A percentile compares a stretch with the other conserved stretches of the same genome.
Conservation (phyloP, 495 filamentous ascomycete genomes). For the Usnea hakonensis region DNA sequence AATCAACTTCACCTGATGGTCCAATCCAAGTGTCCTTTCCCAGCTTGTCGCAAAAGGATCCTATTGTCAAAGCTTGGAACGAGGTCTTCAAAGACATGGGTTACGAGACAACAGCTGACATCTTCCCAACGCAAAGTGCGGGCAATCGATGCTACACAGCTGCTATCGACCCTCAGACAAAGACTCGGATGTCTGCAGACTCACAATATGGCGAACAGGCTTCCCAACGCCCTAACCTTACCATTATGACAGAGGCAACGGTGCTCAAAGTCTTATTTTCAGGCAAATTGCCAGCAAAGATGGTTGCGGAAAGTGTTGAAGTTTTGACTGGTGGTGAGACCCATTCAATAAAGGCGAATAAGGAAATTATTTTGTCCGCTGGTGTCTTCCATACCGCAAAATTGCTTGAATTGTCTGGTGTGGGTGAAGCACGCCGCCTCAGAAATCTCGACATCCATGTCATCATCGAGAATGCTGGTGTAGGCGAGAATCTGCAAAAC, state of each 20-base stretch:
- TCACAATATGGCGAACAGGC: background rate
- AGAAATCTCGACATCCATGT: background rate
- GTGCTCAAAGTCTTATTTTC: background rate
- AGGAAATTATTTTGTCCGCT: too few relatives aligned
- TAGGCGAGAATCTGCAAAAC: background rate
- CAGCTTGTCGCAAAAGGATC: background rate
- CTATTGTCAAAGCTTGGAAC: background rate
- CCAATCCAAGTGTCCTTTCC: background rate
- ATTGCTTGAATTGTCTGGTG: background rate
- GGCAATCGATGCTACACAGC: background rate
- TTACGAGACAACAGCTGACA: too few relatives aligned
- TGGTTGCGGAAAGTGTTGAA: background rate
- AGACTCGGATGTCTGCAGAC: background rate
- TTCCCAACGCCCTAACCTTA: background rate
- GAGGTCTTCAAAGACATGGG: background rate
- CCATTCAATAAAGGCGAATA: background rate
- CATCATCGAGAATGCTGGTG: background rate
- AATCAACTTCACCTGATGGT: background rate
- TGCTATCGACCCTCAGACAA: background rate
- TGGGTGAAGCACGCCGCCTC: background rate
- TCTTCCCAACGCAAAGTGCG: background rate
- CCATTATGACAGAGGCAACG: background rate
- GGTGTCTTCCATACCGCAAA: background rate
- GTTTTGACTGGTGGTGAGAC: background rate
- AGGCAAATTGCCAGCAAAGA: background rate